A percentile compares a stretch with the other conserved stretches of the same genome.
Conservation (phyloP, 208 protist genomes). For the Blastocrithidia nonstop region DNA sequence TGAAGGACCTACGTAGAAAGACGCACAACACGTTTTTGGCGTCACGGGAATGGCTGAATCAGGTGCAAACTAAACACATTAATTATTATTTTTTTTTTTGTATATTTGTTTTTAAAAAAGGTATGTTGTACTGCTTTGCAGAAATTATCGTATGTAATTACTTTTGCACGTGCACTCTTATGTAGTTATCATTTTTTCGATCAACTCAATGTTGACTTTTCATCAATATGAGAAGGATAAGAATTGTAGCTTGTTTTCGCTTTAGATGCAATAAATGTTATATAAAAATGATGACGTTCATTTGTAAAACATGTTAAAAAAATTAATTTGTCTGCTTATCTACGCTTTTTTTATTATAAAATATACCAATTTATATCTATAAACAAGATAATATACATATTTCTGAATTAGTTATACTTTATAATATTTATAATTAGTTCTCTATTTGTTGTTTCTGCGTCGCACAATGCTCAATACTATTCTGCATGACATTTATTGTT, state of each 20-base stretch:
- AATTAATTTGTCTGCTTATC: no score
- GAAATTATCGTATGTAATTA: neutral
- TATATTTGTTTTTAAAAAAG: neutral
- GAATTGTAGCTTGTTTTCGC: no score
- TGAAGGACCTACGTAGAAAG: constrained; percentile 49
- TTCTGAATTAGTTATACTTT: neutral
- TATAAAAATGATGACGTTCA: no score
- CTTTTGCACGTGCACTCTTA: neutral
- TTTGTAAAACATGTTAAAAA: no score
- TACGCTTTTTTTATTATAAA: neutral
- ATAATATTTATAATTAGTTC: neutral
- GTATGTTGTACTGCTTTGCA: no score
- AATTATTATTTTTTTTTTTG: neutral
- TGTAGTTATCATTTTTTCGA: no score
- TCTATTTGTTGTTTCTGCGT: neutral
- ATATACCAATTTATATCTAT: neutral
- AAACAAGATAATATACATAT: neutral
- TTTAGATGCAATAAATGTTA: no score
- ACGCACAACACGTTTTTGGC: no score
- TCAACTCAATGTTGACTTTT: no score
- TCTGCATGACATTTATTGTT: constrained; percentile 53
- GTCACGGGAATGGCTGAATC: no score
- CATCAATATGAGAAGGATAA: no score
- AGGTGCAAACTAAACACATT: constrained; percentile 9
- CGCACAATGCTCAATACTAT: constrained; percentile 32